Conservation (phyloP, 2,329 filamentous ascomycete species). For the Ophiostoma angusticollis region DNA sequence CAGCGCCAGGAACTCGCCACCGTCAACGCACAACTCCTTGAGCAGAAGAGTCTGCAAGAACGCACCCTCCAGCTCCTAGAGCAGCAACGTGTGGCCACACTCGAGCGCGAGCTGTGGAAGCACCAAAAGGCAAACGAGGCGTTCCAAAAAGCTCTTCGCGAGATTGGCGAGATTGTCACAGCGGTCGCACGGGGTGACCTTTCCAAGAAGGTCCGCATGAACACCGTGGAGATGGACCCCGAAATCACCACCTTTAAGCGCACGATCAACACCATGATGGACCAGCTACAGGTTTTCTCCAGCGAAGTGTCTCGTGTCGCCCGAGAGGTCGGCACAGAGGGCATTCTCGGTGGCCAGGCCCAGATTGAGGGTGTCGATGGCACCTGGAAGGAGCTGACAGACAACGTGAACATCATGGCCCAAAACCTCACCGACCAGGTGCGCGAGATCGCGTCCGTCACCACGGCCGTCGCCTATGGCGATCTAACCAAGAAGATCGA, state of each 20-base stretch:
- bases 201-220: conserved; percentile 93
- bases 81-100: conserved; percentile 71
- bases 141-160: conserved; percentile 91
- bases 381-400: conserved; percentile 94
- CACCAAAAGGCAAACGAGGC: conserved; percentile 97
- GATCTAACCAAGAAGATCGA: conserved; percentile 78
- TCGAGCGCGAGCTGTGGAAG: conserved; percentile 90
- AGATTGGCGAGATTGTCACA: conserved; percentile 95
- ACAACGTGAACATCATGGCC: conserved; percentile 78
- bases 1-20: conserved; percentile 77
- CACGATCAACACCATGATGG: conserved; percentile 99
- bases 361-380: conserved; percentile 89
- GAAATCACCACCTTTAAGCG: conserved; percentile 97
- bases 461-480: conserved; percentile 70
- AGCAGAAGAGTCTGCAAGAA: conserved; percentile 77
- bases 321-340: conserved; percentile 91
- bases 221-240: conserved; percentile 91
- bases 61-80: conserved; percentile 72
- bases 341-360: conserved; percentile 84
- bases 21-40: conserved; percentile 72
- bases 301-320: conserved; percentile 92
- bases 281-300: conserved; percentile 91
- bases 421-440: conserved; percentile 75
- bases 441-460: conserved; percentile 74
- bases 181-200: conserved; percentile 90